phyloP scores from a whole-genome alignment of 495 filamentous ascomycete species.

The Ramalina intermedia region DNA sequence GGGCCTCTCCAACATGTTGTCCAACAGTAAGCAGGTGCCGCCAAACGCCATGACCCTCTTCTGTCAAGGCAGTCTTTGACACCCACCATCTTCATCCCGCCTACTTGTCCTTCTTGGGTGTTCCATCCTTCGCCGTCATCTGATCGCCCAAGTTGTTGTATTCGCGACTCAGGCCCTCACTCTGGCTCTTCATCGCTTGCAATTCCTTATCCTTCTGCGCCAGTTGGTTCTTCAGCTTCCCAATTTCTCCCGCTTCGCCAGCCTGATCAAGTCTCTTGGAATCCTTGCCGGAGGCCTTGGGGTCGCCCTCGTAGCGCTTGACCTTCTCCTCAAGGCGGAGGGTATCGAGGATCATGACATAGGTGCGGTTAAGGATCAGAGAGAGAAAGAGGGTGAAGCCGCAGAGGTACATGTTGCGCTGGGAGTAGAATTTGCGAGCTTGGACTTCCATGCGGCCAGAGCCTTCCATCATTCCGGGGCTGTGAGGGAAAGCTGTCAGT shows the following conservation, averaged over 20 bases:
- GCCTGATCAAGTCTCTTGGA: constrained; percentile 45
- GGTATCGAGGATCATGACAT: constrained; percentile 89
- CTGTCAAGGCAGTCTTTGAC: too few species aligned
- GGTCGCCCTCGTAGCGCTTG: constrained; percentile 70
- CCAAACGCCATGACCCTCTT: too few species aligned
- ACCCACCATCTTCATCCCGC: background rate
- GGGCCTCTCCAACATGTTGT: too few species aligned
- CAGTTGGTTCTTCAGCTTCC: constrained; percentile 54
- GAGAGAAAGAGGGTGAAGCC: constrained; percentile 98
- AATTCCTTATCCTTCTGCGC: constrained; percentile 59
- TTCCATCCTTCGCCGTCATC: constrained; percentile 41
- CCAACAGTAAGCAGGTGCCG: too few species aligned
- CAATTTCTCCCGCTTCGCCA: constrained; percentile 61
- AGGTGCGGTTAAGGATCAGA: constrained; percentile 96
- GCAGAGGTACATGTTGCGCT: constrained; percentile 99
- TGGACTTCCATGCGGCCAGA: constrained; percentile 95
- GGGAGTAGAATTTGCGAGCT: constrained; percentile 98
- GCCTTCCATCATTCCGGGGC: constrained; percentile 59
- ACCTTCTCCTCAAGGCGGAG: constrained; percentile 88
- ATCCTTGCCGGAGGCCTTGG: constrained; percentile 58
- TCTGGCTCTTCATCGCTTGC: constrained; percentile 74
- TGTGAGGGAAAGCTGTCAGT: constrained; percentile 20
- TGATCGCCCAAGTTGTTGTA: constrained; percentile 75
- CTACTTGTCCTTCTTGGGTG: constrained; percentile 58
- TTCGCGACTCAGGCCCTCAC: constrained; percentile 58